These are phyloP conservation scores for Perkinsus marinus DNA, from an alignment of 169 alveolate species.

Conservation along the genomic window DNA sequence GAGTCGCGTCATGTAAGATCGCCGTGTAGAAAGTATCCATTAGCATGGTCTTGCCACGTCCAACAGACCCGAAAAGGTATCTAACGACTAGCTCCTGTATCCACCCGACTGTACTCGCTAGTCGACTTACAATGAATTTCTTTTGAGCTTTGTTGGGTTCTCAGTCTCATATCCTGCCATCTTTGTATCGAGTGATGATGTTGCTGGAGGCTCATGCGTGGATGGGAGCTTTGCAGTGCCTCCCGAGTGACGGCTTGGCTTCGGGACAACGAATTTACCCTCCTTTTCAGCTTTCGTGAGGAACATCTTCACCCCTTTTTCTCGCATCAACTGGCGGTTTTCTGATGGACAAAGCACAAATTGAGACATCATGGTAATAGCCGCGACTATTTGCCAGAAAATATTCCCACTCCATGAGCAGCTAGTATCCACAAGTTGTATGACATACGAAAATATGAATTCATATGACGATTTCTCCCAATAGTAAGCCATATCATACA, in stretches of 20 bases:
- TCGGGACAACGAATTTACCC: background rate
- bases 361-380: background rate
- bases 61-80: background rate
- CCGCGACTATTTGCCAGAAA: no score
- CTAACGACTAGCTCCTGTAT: background rate
- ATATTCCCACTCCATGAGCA: no score
- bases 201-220: background rate
- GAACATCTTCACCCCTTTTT: background rate
- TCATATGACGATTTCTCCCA: no score
- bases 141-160: background rate
- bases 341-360: background rate
- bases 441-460: no score
- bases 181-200: no score
- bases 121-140: background rate
- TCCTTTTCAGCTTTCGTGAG: background rate
- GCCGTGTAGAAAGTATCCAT: background rate
- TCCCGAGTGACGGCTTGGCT: background rate
- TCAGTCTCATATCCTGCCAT: background rate
- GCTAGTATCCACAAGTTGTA: no score
- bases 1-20: background rate
- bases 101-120: background rate
- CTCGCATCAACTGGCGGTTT: background rate
- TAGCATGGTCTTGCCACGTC: background rate
- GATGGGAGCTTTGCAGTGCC: background rate
- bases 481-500: no score